These are phyloP conservation scores for Boechera retrofracta DNA, from an alignment of 345 rosid species.

Conservation along the genomic window DNA sequence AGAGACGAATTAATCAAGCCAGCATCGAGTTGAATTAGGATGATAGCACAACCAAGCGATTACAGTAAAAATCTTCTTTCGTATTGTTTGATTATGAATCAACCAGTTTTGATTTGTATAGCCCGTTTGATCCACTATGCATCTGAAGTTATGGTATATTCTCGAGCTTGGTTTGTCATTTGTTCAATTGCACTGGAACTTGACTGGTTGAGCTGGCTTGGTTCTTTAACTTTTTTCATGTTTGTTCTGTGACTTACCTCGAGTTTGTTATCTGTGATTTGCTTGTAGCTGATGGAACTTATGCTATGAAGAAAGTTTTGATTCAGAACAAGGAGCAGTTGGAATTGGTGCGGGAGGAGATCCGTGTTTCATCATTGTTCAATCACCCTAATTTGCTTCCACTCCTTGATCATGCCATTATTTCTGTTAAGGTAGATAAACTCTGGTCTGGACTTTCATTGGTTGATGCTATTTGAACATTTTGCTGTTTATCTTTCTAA, in stretches of 20 bases:
- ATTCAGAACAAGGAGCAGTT: constrained; percentile 87
- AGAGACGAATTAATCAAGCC: neutral
- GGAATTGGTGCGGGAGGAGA: constrained; percentile 92
- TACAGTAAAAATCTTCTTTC: constrained; percentile 1
- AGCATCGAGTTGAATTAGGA: constrained; percentile 3
- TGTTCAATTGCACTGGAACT: neutral
- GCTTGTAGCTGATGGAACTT: constrained; percentile 80
- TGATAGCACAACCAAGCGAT: constrained; percentile 12
- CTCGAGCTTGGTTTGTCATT: constrained; percentile 19
- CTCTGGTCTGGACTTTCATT: constrained; percentile 7
- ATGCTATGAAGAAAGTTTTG: constrained; percentile 97
- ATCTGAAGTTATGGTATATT: constrained; percentile 1
- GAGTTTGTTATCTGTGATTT: neutral
- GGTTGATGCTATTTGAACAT: constrained; percentile 1
- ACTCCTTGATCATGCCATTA: constrained; percentile 93
- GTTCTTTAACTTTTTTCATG: constrained; percentile 8
- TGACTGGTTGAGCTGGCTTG: neutral
- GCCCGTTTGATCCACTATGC: neutral
- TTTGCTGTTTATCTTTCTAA: neutral
- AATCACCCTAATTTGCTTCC: constrained; percentile 92
- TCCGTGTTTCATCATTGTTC: constrained; percentile 86
- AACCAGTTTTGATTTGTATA: neutral
- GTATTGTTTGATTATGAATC: neutral
- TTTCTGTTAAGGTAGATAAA: constrained; percentile 73
- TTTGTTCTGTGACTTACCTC: neutral